phyloP scores from a whole-genome alignment of 306 rosid species.

The Benincasa hispida region DNA sequence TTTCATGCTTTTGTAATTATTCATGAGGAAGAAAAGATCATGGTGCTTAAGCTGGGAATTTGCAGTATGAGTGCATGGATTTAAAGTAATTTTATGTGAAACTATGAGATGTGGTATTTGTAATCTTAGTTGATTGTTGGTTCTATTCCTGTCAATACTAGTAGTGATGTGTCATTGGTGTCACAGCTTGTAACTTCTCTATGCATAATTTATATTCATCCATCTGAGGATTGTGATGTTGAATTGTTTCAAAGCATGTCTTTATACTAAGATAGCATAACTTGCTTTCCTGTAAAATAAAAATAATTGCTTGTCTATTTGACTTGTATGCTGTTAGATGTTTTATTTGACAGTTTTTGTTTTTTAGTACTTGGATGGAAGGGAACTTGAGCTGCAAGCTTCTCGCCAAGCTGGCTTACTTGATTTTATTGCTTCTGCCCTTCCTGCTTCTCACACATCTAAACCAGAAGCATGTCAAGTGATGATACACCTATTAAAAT shows the following conservation, averaged over 20 bases:
- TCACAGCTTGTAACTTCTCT: background rate
- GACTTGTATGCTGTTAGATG: background rate
- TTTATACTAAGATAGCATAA: background rate
- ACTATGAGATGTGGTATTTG: background rate
- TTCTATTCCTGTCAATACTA: background rate
- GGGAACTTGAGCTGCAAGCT: constrained; percentile 87
- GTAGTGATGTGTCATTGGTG: background rate
- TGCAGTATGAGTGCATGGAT: background rate
- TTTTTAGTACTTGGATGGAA: constrained; percentile 80
- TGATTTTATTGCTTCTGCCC: constrained; percentile 94
- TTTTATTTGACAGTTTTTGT: constrained; percentile 1
- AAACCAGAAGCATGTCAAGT: constrained; percentile 96
- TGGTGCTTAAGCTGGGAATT: background rate
- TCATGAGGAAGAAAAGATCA: background rate
- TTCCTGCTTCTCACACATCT: constrained; percentile 96
- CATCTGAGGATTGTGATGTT: background rate
- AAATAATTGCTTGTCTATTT: background rate
- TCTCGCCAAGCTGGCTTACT: constrained; percentile 93
- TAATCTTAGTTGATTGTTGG: background rate
- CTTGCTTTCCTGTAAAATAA: background rate
- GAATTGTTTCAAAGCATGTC: background rate
- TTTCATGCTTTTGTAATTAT: background rate
- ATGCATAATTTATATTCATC: background rate
- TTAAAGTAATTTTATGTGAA: background rate
- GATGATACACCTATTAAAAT: constrained; percentile 70